Evolutionary conservation across 805 yeast species (phyloP).

Genomic region (Hanseniaspora valbyensis): DNA sequence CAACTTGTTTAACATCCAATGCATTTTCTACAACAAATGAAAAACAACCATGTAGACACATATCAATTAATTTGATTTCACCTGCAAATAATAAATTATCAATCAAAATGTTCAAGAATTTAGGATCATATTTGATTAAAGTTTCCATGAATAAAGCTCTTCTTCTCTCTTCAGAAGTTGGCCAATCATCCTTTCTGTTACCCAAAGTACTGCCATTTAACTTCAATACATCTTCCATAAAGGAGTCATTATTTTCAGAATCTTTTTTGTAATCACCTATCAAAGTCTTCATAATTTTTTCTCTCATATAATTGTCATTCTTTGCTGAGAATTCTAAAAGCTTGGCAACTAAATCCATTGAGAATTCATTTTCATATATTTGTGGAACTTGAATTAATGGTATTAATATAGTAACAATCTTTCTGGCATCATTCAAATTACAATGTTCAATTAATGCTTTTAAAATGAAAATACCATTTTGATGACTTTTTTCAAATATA

Average conservation of each 20-base stretch:
- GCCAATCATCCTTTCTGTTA: conserved; percentile 80
- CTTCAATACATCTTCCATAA: conserved; percentile 58
- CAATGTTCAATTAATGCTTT: conserved; percentile 47
- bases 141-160: conserved; percentile 64
- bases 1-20: conserved; percentile 40
- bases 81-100: conserved; percentile 52
- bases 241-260: conserved; percentile 32
- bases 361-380: conserved; percentile 42
- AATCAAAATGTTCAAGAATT: conserved; percentile 46
- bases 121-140: conserved; percentile 55
- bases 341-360: conserved; percentile 57
- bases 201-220: conserved; percentile 65
- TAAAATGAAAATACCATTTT: conserved; percentile 73
- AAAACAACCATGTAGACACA: conserved; percentile 83
- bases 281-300: conserved; percentile 44
- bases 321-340: conserved; percentile 55
- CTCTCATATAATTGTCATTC: conserved; percentile 48
- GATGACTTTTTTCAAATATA: conserved; percentile 21
- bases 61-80: conserved; percentile 49
- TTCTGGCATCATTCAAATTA: conserved; percentile 46
- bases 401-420: conserved; percentile 53
- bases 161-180: conserved; percentile 80
- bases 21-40: conserved; percentile 76
- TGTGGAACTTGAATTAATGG: conserved; percentile 48
- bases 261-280: conserved; percentile 35